phyloP scores from a whole-genome alignment of 2,329 filamentous ascomycete species.

The Stachybotrys chartarum region DNA sequence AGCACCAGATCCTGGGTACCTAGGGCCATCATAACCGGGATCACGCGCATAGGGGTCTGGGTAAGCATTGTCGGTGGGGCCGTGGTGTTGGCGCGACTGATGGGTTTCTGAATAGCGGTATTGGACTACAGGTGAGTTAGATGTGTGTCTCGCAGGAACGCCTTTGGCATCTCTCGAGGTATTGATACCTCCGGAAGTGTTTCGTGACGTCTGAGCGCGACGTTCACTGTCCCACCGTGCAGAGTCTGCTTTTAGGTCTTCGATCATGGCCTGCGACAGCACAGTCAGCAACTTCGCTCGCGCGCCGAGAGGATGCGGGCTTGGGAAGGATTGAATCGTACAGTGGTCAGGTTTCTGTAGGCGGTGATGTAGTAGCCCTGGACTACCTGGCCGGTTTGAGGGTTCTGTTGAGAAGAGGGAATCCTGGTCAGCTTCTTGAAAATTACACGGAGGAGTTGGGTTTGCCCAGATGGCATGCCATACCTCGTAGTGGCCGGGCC shows the following conservation, averaged over 20 bases:
- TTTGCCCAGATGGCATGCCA: neutral
- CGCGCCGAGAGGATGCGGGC: neutral
- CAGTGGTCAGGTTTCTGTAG: constrained; percentile 71
- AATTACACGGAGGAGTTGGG: neutral
- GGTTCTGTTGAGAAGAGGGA: constrained; percentile 33
- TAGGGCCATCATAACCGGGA: constrained; percentile 32
- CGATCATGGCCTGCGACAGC: constrained; percentile 49
- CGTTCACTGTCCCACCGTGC: constrained; percentile 55
- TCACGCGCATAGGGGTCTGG: constrained; percentile 32
- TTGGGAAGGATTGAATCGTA: constrained; percentile 35
- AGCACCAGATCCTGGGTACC: constrained; percentile 44
- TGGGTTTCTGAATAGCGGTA: constrained; percentile 49
- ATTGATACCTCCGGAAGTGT: constrained; percentile 50
- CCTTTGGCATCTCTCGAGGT: constrained; percentile 42
- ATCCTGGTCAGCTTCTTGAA: constrained; percentile 14
- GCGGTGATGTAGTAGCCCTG: constrained; percentile 72
- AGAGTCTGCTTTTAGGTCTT: constrained; percentile 55
- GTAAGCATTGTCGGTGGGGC: constrained; percentile 33
- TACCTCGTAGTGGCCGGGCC: constrained; percentile 69
- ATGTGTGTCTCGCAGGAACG: constrained; percentile 40
- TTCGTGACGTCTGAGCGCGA: constrained; percentile 47
- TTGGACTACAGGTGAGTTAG: constrained; percentile 54
- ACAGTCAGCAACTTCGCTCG: constrained; percentile 7
- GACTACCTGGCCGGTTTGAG: constrained; percentile 50
- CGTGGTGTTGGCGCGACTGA: constrained; percentile 40